Percentiles rank a stretch among this genome's conserved stretches.
Evolutionary conservation across 352 stramenopile species (phyloP).

Genomic region (Thraustochytrium striatum): DNA sequence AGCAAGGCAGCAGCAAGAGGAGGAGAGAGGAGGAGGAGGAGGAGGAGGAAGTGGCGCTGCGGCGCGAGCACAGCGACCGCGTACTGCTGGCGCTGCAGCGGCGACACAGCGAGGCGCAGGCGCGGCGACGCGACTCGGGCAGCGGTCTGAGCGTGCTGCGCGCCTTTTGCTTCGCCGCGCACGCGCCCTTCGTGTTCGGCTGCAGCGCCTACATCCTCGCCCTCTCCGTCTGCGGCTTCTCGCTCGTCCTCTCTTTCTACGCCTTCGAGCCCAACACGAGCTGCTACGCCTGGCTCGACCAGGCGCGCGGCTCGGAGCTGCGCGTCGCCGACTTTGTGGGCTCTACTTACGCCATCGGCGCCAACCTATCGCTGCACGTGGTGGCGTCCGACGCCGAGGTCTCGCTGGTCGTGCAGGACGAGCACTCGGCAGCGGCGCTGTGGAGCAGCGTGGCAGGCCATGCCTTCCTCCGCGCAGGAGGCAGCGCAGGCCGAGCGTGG

Average conservation of each 20-base stretch:
- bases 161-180: slow-evolving; percentile 9
- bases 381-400: neutral
- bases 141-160: neutral
- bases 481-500: no score
- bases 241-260: slow-evolving; percentile 31
- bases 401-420: neutral
- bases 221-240: slow-evolving; percentile 13
- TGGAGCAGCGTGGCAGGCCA: neutral
- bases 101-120: no score
- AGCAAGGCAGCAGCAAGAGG: neutral
- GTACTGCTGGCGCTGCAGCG: no score
- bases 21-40: neutral
- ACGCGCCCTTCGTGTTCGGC: slow-evolving; percentile 34
- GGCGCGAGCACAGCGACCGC: neutral
- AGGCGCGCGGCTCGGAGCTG: neutral
- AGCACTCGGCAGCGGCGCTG: neutral
- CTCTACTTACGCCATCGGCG: slow-evolving; percentile 5
- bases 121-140: neutral
- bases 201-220: slow-evolving; percentile 33
- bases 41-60: neutral
- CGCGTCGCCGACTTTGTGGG: neutral
- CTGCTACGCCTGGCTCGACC: neutral
- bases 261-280: slow-evolving; percentile 32
- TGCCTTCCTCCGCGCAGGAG: neutral
- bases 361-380: neutral